phyloP scores from a whole-genome alignment of 2,329 filamentous ascomycete species.

The Microcera coccophila region DNA sequence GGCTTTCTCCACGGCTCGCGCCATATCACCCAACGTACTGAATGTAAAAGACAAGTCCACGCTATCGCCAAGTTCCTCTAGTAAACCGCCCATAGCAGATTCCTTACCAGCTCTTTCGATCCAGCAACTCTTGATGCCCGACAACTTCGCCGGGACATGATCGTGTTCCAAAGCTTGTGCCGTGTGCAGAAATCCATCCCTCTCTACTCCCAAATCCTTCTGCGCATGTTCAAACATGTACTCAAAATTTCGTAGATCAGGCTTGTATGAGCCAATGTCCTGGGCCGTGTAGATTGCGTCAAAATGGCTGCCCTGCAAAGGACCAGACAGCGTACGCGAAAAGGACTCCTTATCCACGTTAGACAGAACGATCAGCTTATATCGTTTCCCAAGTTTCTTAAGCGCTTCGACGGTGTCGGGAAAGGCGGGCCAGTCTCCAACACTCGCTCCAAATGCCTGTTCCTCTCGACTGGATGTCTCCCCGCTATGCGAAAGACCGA shows the following conservation, averaged over 20 bases:
- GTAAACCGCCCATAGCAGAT: slow-evolving; percentile 14
- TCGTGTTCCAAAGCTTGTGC: slow-evolving; percentile 65
- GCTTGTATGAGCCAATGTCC: slow-evolving; percentile 70
- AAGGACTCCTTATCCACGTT: slow-evolving; percentile 57
- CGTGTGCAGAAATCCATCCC: slow-evolving; percentile 58
- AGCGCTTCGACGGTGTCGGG: slow-evolving; percentile 56
- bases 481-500: slow-evolving; percentile 28
- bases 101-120: slow-evolving; percentile 49
- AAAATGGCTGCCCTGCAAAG: slow-evolving; percentile 48
- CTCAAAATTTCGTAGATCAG: slow-evolving; percentile 60
- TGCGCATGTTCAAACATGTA: slow-evolving; percentile 55
- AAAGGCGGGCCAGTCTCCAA: slow-evolving; percentile 57
- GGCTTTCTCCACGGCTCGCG: not conserved
- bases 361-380: slow-evolving; percentile 55
- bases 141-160: slow-evolving; percentile 58
- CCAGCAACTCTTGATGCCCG: slow-evolving; percentile 60
- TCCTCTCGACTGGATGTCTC: slow-evolving; percentile 39
- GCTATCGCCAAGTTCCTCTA: slow-evolving; percentile 7
- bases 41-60: slow-evolving; percentile 5
- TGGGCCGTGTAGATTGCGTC: slow-evolving; percentile 59
- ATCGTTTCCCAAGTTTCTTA: slow-evolving; percentile 44
- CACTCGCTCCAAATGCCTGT: slow-evolving; percentile 46
- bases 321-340: slow-evolving; percentile 38
- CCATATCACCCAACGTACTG: not conserved
- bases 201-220: slow-evolving; percentile 49